Base-by-base conservation (phyloP, 257 asterid genomes). In the Ajuga chamaepitys region DNA sequence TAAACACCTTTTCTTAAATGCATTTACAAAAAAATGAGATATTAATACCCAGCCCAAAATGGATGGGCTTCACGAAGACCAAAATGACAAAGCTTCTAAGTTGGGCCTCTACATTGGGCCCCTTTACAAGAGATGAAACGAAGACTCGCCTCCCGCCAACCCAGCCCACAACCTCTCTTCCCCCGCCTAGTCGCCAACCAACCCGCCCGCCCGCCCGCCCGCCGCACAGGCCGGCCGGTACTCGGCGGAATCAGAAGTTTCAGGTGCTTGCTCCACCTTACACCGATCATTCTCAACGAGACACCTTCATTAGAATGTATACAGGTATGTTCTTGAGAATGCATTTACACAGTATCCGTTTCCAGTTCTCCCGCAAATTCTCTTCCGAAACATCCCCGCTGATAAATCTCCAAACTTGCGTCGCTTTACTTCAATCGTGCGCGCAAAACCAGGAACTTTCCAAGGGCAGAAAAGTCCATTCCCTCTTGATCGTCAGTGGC, bases 371-470 rank as follows among this genome's bases (percentile, higher is more conserved):
- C 76, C 53, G 70, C 66, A 70, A 32, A 50, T 79, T 77, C 78
- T 78, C 70, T 32, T 73, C 85, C 34, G 71, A 68, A 22, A 30
- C 41, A 52, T 35, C 64, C 9, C 63, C 77, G 60, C 24, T 58
- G 13, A 48, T 47, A 3, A 71, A 76, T 45, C 70, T 88, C 44
- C 21, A 66, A 62, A 14, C 81, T 3, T 82, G 79, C 80, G 75
- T 86, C 63, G 48, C 78, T 11, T 64, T 75, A 30, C 98, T 91
- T 58, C 95, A 91, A 70, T 83, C 86, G n/a, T 83, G 83, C 37
- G 88, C 92, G 0, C 74, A 74, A 16, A 81, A 66, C 22, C 80
- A 75, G 44, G 73, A 80, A 30, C 78, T 86, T n/a, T 61, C 53
- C 25, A 21, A 47, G 59, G 96, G 95, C 13, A 77, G 75, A 72